phyloP scores from a whole-genome alignment of 768 basidiomycete species.

The Termitomyces sp. region DNA sequence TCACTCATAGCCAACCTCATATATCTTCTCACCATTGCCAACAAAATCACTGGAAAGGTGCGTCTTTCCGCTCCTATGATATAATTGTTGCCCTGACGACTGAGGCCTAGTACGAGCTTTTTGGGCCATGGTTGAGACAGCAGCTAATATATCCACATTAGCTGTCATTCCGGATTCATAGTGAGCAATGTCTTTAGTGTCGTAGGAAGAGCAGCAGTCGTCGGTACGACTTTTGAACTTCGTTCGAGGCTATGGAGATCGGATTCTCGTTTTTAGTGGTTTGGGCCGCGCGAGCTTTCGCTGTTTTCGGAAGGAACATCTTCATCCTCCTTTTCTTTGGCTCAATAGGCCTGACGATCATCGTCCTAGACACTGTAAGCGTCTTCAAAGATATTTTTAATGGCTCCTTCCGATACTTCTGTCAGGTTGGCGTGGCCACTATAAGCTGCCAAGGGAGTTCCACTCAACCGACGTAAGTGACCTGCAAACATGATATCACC shows the following conservation, averaged over 20 bases:
- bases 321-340: not conserved
- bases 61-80: not conserved
- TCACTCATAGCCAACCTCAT: conserved; percentile 20
- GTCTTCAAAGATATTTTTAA: not conserved
- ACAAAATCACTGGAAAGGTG: conserved; percentile 12
- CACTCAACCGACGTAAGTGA: not conserved
- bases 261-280: not conserved
- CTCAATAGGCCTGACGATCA: not conserved
- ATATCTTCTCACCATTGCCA: conserved; percentile 19
- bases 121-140: not conserved
- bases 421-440: not conserved
- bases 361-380: not conserved
- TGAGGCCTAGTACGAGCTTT: not conserved
- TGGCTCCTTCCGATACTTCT: not conserved
- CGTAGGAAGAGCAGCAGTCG: not conserved
- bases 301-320: not conserved
- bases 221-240: not conserved
- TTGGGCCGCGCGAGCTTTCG: not conserved
- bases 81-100: not conserved
- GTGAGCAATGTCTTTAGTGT: not conserved
- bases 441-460: not conserved
- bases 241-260: not conserved
- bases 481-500: too few species aligned
- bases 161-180: not conserved
- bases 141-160: not conserved